Evolutionary conservation across 1,139 yeast genomes (phyloP), one percentile per base, ranked within the genome.

Genomic region (Hemisphaericaspora xylofermentans): DNA sequence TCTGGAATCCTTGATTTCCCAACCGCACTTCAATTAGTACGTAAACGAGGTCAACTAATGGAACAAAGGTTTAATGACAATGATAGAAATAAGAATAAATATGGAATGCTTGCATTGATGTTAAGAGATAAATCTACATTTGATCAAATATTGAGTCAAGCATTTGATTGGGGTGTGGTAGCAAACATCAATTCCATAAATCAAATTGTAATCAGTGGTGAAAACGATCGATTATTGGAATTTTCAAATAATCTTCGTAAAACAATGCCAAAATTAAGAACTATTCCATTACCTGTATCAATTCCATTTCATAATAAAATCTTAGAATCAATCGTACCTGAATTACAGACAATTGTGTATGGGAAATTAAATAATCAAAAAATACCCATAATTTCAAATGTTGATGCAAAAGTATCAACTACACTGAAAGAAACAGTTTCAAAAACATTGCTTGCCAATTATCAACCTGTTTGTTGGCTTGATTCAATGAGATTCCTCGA

Each of bases 241-340:
- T 47, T 47, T 34, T 33, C 41, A 7, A 17, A 21, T 3, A 26
- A 36, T 7, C 36, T 47, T 26, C 30, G 26, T 18, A 28, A 44
- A 36, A 31, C 25, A 14, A 18, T 31, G 12, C 34, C 34, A 4
- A 31, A 31, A 31, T 31, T 31, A 18, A 36, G 39, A 35, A n/a
- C 38, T 43, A 9, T 40, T 14, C 19, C 35, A 21, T 55, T 80
- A 36, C 73, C 77, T 0, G 84, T 78, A 2, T 58, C 68, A 2
- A 74, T 80, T 1, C 83, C 85, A 6, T 80, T 80, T 55, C 85
- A 80, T 53, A 72, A 69, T 37, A 48, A 57, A 1, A 47, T 66
- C 16, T 61, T 80, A 53, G 43, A 46, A 18, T 58, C 62, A 0
- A 74, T 80, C 2, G 73, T 68, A 41, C 49, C 53, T 5, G 55